phyloP scores from a whole-genome alignment of 148 eudicot genomes.

The Amaranthus cruentus region DNA sequence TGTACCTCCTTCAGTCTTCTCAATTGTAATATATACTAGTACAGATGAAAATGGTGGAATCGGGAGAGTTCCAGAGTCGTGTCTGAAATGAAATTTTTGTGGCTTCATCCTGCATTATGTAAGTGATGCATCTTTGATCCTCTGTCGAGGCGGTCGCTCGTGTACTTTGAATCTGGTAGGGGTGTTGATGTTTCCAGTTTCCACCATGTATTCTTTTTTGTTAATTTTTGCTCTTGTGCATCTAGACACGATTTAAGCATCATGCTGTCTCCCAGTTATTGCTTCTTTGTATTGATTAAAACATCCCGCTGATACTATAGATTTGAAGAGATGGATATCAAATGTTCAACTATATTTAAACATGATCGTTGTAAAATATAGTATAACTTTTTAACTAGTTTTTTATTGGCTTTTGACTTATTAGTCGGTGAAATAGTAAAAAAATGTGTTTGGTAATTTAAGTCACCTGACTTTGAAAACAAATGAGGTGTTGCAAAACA shows the following conservation, averaged over 20 bases:
- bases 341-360: too few relatives aligned
- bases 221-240: not conserved
- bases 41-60: conserved; percentile 14
- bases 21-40: conserved; percentile 23
- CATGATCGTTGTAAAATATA: too few relatives aligned
- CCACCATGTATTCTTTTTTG: conserved; percentile 12
- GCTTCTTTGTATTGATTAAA: not conserved
- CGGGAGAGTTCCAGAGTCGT: conserved; percentile 2
- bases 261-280: not conserved
- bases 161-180: not conserved
- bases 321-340: too few relatives aligned
- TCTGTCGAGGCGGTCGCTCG: conserved; percentile 2
- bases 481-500: too few relatives aligned
- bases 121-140: conserved; percentile 5
- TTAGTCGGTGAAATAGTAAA: too few relatives aligned
- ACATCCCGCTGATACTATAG: too few relatives aligned
- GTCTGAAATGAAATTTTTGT: not conserved
- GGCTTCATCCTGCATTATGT: conserved; percentile 6
- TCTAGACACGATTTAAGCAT: conserved; percentile 14
- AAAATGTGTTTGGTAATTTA: too few relatives aligned
- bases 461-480: too few relatives aligned
- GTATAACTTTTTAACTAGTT: too few relatives aligned
- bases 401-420: too few relatives aligned
- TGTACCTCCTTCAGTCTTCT: conserved; percentile 3
- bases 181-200: not conserved